Conservation (phyloP, 2,329 filamentous ascomycete species). For the Arthroderma sp. region DNA sequence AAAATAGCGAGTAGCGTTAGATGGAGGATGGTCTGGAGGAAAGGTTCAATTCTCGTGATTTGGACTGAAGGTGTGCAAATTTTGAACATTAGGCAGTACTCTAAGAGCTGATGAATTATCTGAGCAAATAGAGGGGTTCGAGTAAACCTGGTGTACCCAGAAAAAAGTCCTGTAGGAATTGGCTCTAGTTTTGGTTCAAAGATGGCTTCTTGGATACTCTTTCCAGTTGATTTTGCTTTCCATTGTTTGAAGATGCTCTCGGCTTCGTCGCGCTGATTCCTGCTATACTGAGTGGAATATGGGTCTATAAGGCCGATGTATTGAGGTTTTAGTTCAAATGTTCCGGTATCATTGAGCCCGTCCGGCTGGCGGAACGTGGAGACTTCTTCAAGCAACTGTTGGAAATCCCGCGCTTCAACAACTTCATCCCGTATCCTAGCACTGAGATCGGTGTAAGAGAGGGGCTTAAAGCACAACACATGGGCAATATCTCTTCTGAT, state of each 20-base stretch:
- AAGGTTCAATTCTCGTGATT: constrained; percentile 73
- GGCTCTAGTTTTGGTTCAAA: constrained; percentile 75
- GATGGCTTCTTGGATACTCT: constrained; percentile 68
- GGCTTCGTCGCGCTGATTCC: constrained; percentile 92
- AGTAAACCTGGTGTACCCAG: constrained; percentile 65
- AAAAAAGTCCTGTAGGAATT: constrained; percentile 66
- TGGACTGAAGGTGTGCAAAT: constrained; percentile 62
- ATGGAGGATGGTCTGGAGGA: constrained; percentile 83
- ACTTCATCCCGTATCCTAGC: constrained; percentile 78
- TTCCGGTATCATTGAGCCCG: constrained; percentile 81
- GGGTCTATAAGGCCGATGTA: constrained; percentile 84
- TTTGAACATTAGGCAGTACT: constrained; percentile 63
- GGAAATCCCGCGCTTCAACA: constrained; percentile 78
- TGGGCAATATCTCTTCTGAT: constrained; percentile 86
- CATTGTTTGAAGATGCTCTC: constrained; percentile 79
- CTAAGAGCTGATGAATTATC: constrained; percentile 74
- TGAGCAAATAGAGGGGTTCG: constrained; percentile 76
- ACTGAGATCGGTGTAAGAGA: constrained; percentile 87
- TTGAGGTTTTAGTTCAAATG: constrained; percentile 80
- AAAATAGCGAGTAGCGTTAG: constrained; percentile 72
- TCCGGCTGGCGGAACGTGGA: constrained; percentile 83
- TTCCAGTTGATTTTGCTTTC: constrained; percentile 77
- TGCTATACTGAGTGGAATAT: constrained; percentile 90
- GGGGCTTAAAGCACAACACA: constrained; percentile 86
- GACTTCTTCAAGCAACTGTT: constrained; percentile 72